Conservation (phyloP, 2,329 filamentous ascomycete species). For the Trematosphaeria pertusa region DNA sequence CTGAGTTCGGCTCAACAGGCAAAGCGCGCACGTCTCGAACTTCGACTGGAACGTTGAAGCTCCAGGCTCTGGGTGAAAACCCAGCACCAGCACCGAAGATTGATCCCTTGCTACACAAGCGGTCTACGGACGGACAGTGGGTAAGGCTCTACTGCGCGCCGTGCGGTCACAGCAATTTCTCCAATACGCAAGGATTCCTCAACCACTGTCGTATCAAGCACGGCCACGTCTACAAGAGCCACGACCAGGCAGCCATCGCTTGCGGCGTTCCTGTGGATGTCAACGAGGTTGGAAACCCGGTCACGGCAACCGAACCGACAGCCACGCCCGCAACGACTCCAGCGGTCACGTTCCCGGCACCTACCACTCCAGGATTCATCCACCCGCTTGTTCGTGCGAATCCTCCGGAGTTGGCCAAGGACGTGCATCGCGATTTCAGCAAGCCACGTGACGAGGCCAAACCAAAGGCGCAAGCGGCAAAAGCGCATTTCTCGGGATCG, state of each 20-base stretch:
- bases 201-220: conserved; percentile 98
- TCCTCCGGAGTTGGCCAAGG: conserved; percentile 35
- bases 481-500: conserved; percentile 45
- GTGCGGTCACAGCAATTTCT: conserved; percentile 89
- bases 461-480: conserved; percentile 13
- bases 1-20: conserved; percentile 58
- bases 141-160: conserved; percentile 90
- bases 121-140: conserved; percentile 78
- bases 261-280: conserved; percentile 84
- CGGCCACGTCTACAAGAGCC: conserved; percentile 90
- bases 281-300: conserved; percentile 57
- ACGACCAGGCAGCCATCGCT: conserved; percentile 89
- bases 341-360: conserved; percentile 36
- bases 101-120: conserved; percentile 83
- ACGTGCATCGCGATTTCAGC: conserved; percentile 40
- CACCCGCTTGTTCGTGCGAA: conserved; percentile 42
- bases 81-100: conserved; percentile 66
- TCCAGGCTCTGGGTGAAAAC: conserved; percentile 51
- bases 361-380: conserved; percentile 41
- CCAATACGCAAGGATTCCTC: conserved; percentile 97
- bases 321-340: conserved; percentile 35
- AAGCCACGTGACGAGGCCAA: conserved; percentile 25
- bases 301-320: conserved; percentile 41
- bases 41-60: conserved; percentile 59
- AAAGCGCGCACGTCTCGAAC: conserved; percentile 66